These are phyloP conservation scores for Nakazawaea ishiwadae DNA, from an alignment of 805 yeast genomes.

Conservation along the genomic window DNA sequence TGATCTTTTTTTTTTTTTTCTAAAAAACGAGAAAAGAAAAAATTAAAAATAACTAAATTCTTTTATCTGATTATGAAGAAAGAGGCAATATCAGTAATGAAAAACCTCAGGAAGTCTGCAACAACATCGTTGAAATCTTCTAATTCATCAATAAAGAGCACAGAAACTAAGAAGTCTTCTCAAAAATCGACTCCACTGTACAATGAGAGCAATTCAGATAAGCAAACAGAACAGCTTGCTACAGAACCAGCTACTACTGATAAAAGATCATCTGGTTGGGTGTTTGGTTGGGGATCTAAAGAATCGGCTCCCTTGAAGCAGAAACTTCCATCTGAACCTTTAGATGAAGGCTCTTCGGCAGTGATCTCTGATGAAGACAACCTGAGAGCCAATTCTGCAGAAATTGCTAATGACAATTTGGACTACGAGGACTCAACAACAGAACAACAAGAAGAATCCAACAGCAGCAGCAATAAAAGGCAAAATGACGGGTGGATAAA, in stretches of 20 bases:
- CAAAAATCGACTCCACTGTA: not conserved
- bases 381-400: not conserved
- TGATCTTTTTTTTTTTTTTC: not conserved
- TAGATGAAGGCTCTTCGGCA: not conserved
- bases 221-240: slow-evolving; percentile 1
- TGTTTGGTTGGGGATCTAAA: slow-evolving; percentile 1
- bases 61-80: too few species aligned
- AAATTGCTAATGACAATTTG: not conserved
- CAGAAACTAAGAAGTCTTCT: not conserved
- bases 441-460: too few species aligned
- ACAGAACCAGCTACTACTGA: not conserved
- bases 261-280: slow-evolving; percentile 5
- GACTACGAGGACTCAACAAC: not conserved
- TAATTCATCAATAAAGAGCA: too few species aligned
- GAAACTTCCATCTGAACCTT: not conserved
- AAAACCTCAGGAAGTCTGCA: not conserved
- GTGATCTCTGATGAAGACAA: not conserved
- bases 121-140: too few species aligned
- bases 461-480: too few species aligned
- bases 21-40: not conserved
- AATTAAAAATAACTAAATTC: not conserved
- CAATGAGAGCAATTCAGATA: not conserved
- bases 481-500: slow-evolving; percentile 11
- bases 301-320: not conserved
- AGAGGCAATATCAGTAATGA: not conserved